Evolutionary conservation across 305 asterid genomes (phyloP), one percentile per base, ranked within the genome.

Genomic region (Fraxinus baroniana): DNA sequence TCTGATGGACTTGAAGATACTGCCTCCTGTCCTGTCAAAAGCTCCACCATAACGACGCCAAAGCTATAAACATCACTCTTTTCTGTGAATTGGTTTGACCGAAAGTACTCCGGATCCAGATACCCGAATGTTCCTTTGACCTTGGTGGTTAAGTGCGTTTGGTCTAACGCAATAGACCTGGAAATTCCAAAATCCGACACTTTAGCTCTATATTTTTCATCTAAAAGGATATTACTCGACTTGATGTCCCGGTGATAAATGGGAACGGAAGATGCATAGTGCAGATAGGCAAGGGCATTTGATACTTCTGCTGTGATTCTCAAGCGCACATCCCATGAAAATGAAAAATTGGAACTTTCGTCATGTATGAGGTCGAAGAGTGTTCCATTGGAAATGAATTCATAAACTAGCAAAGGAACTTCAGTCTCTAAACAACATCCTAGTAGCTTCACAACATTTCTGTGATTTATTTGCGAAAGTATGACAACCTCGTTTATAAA

Each of bases 351-450:
- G 4, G 82, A 77, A 41, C 24, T 82, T 3, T 64, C 82, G 57
- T 86, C 85, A 66, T 89, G 92, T 39, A 89, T 84, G 30, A 84
- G 86, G 32, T 80, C 79, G 7, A 70, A 87, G 5, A 87, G 77
- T 22, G 89, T 87, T 57, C 92, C 88, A 24, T 87, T 86, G 0
- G 88, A 39, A n/a, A 89, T 75, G 57, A 87, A 83, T n/a, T 89
- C 88, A 15, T 87, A 86, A 18, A 87, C 89, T 2, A 89, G 78
- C 39, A 87, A 18, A 0, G 92, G 89, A 41, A 87, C 88, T 84
- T 87, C 86, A 32, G 90, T 89, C 87, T 87, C 91, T 13, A 85
- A 55, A 72, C 90, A 89, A 64, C 87, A 87, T 22, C 89, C 92
- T 37, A 89, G 87, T 77, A 89, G 41, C 10, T 57, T 86, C 8